phyloP scores from a whole-genome alignment of 495 filamentous ascomycete genomes.

The Astrocystis sublimbata region DNA sequence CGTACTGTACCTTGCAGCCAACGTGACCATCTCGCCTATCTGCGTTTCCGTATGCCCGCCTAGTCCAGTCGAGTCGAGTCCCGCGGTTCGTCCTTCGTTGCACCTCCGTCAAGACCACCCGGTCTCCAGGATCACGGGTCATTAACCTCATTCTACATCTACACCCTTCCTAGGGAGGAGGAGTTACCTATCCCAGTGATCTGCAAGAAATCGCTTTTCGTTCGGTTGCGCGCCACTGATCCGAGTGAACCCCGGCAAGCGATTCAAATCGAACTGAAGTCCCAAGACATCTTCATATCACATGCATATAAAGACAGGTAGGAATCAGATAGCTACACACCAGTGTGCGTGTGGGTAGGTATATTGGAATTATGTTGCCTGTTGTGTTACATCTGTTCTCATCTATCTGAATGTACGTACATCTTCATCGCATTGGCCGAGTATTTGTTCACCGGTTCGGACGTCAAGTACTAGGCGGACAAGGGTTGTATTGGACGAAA shows the following conservation, averaged over 20 bases:
- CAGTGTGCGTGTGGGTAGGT: background rate
- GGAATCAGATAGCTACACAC: background rate
- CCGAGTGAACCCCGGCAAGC: too few relatives aligned
- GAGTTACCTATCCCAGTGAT: background rate
- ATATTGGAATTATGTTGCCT: too few relatives aligned
- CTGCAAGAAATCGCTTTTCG: too few relatives aligned
- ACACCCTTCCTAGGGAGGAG: background rate
- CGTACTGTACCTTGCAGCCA: conserved; percentile 15
- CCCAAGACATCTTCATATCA: background rate
- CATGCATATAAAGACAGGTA: background rate
- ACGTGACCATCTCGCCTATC: background rate
- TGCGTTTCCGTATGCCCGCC: background rate
- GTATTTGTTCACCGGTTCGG: background rate
- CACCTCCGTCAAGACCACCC: background rate
- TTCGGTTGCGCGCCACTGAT: background rate
- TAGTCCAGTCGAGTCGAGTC: too few relatives aligned
- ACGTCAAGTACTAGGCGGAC: background rate
- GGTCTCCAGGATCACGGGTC: conserved; percentile 7
- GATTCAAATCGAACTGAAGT: background rate
- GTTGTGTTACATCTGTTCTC: too few relatives aligned
- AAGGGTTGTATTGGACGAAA: background rate
- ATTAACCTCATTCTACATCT: background rate
- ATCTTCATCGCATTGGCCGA: conserved; percentile 5
- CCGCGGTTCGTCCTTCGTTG: background rate
- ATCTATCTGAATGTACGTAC: background rate